Percentiles rank a stretch among this genome's conserved stretches.
phyloP scores from a whole-genome alignment of 1,139 yeast species.

The Kodamaea derodonti region DNA sequence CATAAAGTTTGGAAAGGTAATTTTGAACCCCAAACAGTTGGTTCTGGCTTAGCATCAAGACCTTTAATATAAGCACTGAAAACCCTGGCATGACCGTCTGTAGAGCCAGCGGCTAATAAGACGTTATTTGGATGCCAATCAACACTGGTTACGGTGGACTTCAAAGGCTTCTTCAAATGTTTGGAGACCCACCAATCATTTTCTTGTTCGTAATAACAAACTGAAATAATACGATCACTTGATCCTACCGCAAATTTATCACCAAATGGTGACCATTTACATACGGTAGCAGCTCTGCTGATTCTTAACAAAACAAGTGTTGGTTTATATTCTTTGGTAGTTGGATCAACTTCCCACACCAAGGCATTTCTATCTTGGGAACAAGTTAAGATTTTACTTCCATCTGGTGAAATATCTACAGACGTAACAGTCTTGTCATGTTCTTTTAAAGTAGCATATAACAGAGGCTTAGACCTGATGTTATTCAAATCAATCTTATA shows the following conservation, averaged over 20 bases:
- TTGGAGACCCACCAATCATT: constrained; percentile 99
- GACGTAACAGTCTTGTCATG: constrained; percentile 96
- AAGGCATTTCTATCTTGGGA: constrained; percentile 97
- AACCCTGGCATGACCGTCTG: constrained; percentile 93
- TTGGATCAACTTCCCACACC: constrained; percentile 75
- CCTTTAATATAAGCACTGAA: constrained; percentile 93
- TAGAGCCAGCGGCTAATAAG: constrained; percentile 83
- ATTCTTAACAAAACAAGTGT: constrained; percentile 90
- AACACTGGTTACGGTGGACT: constrained; percentile 78
- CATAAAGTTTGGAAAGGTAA: constrained; percentile 93
- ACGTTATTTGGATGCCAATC: constrained; percentile 97
- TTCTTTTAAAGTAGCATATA: constrained; percentile 64
- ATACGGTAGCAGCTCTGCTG: constrained; percentile 90
- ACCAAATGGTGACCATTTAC: constrained; percentile 92
- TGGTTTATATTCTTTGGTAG: constrained; percentile 62
- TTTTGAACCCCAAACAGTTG: constrained; percentile 90
- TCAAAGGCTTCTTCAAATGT: constrained; percentile 90
- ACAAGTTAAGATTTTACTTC: constrained; percentile 83
- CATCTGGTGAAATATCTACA: constrained; percentile 85
- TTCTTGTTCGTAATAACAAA: constrained; percentile 92
- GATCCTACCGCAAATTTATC: constrained; percentile 95
- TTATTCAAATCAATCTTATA: constrained; percentile 47
- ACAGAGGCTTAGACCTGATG: constrained; percentile 35
- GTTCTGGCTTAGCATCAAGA: constrained; percentile 76
- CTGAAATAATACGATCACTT: constrained; percentile 89